These are phyloP conservation scores for Puccinia polysora DNA, from an alignment of 1,284 basidiomycete species.

Conservation along the genomic window DNA sequence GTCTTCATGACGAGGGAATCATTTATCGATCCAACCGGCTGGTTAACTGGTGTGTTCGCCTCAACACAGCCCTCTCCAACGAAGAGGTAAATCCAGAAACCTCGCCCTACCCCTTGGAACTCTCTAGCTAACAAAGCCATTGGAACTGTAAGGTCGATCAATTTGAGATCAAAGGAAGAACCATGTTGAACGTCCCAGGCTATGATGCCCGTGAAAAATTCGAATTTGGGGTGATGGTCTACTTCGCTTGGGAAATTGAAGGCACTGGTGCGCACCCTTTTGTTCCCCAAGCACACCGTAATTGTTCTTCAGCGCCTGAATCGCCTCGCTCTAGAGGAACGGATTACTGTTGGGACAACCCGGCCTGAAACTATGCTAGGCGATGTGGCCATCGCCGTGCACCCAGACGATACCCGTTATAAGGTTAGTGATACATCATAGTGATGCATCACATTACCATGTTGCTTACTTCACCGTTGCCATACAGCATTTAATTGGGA, in stretches of 20 bases:
- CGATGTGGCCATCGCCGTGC: conserved; percentile 94
- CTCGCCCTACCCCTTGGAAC: not conserved
- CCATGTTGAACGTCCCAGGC: conserved; percentile 82
- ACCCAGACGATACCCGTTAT: conserved; percentile 90
- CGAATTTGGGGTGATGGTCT: conserved; percentile 94
- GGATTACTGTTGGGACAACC: conserved; percentile 89
- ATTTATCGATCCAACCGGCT: conserved; percentile 94
- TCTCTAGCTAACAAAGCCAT: too few relatives aligned
- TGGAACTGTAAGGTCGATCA: conserved; percentile 70
- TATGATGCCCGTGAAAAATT: conserved; percentile 91
- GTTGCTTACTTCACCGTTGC: conserved; percentile 8
- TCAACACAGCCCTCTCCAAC: conserved; percentile 96
- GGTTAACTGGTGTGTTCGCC: conserved; percentile 95
- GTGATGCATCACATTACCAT: not conserved
- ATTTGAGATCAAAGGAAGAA: conserved; percentile 82
- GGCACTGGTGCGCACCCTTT: conserved; percentile 61
- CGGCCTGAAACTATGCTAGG: conserved; percentile 99
- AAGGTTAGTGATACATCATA: conserved; percentile 55
- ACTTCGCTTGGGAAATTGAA: conserved; percentile 89
- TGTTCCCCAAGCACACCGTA: not conserved
- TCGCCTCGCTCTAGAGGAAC: conserved; percentile 64
- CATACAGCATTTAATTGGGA: conserved; percentile 78
- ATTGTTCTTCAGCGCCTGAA: conserved; percentile 2
- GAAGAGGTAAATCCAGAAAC: conserved; percentile 64
- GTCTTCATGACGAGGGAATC: conserved; percentile 84